Conservation (phyloP, 1,139 yeast genomes). For the Scheffersomyces cryptocercus region DNA sequence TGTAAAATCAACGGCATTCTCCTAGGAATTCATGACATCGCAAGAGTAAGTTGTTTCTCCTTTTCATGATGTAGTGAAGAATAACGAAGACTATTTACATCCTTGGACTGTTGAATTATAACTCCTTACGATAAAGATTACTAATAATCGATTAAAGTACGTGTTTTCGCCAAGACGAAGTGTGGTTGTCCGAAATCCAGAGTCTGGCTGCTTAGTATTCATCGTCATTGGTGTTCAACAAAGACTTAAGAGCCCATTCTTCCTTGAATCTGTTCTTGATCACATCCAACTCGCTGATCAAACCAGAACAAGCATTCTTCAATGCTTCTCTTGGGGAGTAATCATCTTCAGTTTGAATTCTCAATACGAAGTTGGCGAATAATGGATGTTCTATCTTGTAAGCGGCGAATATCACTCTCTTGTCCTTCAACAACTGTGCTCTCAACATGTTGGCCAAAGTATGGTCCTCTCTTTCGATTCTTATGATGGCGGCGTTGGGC, state of each 20-base stretch:
- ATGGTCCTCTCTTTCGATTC: conserved; percentile 96
- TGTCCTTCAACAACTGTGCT: conserved; percentile 82
- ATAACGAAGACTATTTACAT: too few relatives aligned
- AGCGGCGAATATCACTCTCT: conserved; percentile 89
- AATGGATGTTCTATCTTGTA: conserved; percentile 97
- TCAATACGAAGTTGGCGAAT: conserved; percentile 89
- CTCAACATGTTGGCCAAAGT: conserved; percentile 89
- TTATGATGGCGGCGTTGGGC: conserved; percentile 90
- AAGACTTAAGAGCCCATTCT: conserved; percentile 91
- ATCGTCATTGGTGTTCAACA: conserved; percentile 59
- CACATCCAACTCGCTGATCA: conserved; percentile 75
- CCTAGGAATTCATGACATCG: too few relatives aligned
- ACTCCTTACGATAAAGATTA: too few relatives aligned
- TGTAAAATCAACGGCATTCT: too few relatives aligned
- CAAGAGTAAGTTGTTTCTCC: too few relatives aligned
- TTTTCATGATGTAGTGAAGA: too few relatives aligned
- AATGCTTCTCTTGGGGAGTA: conserved; percentile 90
- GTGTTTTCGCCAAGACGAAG: too few relatives aligned
- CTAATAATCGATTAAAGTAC: too few relatives aligned
- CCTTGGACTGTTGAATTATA: too few relatives aligned
- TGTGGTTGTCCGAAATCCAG: too few relatives aligned
- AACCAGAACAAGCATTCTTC: conserved; percentile 81
- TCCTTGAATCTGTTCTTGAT: conserved; percentile 77
- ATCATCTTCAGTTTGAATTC: conserved; percentile 95
- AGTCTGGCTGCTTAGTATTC: conserved; percentile 13